Conservation (phyloP, 257 asterid species). For the Solanum appendiculatum region DNA sequence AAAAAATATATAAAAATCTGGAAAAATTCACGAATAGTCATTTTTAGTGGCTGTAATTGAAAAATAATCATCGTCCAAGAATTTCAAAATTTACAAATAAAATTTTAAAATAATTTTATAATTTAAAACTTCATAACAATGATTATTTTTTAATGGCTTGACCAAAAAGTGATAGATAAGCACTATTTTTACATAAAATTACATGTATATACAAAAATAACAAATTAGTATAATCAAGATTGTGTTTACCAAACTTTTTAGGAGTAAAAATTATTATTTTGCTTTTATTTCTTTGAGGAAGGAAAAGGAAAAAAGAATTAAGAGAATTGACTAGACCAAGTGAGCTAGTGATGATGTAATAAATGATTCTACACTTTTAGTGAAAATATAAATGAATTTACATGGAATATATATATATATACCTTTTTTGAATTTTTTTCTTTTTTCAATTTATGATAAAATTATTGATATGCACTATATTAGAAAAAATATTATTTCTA, state of each 20-base stretch:
- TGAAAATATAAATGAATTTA: neutral
- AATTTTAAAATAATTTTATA: neutral
- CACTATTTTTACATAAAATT: neutral
- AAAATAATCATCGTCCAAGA: neutral
- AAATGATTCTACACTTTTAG: slow-evolving; percentile 1
- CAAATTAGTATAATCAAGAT: neutral
- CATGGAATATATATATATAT: neutral
- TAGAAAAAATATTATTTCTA: neutral
- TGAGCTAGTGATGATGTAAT: slow-evolving; percentile 15
- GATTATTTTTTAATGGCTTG: neutral
- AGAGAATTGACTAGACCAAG: slow-evolving; percentile 10
- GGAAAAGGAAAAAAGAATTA: neutral
- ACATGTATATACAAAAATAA: neutral
- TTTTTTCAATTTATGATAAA: neutral
- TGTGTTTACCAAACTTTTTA: neutral
- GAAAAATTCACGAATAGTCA: neutral
- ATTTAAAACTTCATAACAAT: neutral
- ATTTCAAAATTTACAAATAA: neutral
- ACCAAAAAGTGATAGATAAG: neutral
- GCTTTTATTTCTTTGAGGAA: neutral
- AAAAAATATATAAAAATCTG: neutral
- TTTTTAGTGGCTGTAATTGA: neutral
- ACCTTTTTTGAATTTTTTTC: neutral
- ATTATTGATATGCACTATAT: neutral
- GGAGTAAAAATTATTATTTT: neutral